phyloP scores from a whole-genome alignment of 164 flowering plant species.

The Macadamia tetraphylla region DNA sequence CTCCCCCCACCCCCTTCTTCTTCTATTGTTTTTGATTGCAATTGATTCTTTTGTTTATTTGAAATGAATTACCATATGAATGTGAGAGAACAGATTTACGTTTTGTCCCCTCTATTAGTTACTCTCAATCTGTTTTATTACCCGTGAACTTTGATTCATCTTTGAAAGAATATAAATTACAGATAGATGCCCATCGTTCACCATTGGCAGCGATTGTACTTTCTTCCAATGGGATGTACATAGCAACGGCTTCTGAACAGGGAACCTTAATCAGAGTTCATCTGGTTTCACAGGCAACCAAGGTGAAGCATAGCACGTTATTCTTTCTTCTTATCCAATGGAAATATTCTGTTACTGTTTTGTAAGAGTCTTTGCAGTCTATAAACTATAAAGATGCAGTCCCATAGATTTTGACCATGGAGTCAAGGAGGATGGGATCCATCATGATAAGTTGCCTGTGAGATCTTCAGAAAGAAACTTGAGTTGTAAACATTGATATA shows the following conservation, averaged over 20 bases:
- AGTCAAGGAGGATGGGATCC: neutral
- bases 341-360: neutral
- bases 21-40: neutral
- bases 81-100: neutral
- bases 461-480: neutral
- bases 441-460: slow-evolving; percentile 4
- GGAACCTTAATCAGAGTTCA: slow-evolving; percentile 91
- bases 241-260: slow-evolving; percentile 96
- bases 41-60: neutral
- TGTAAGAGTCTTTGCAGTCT: neutral
- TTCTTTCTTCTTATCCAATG: neutral
- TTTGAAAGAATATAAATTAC: slow-evolving; percentile 13
- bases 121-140: neutral
- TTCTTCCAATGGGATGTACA: slow-evolving; percentile 77
- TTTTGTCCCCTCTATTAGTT: neutral
- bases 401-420: neutral
- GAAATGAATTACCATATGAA: neutral
- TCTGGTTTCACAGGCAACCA: slow-evolving; percentile 72
- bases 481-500: neutral
- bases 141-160: neutral
- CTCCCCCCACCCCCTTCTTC: neutral
- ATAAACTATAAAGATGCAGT: neutral
- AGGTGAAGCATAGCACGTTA: slow-evolving; percentile 36
- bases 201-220: slow-evolving; percentile 75
- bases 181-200: slow-evolving; percentile 88